Percentiles rank a stretch among this genome's conserved stretches.
phyloP scores from a whole-genome alignment of 2,329 filamentous ascomycete genomes.

The Alternaria tenuissima region DNA sequence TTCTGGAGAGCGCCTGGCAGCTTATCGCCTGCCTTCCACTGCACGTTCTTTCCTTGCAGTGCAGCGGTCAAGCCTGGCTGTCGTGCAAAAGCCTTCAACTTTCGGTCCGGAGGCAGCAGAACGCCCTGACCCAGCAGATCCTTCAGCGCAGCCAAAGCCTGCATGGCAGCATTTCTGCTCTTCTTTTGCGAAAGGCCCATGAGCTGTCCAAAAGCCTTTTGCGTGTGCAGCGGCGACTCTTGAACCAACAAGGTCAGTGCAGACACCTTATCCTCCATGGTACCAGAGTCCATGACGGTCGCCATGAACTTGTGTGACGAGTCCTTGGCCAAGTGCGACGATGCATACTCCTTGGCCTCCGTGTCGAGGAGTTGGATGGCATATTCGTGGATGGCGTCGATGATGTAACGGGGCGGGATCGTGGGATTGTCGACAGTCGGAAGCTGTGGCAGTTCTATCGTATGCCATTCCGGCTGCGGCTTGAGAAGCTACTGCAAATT shows the following conservation, averaged over 20 bases:
- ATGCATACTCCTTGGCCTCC: constrained; percentile 78
- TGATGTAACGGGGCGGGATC: constrained; percentile 59
- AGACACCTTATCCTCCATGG: constrained; percentile 94
- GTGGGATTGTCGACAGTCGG: constrained; percentile 56
- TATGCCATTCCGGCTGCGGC: constrained; percentile 74
- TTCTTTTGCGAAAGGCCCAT: constrained; percentile 87
- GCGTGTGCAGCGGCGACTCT: constrained; percentile 93
- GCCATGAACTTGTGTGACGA: constrained; percentile 96
- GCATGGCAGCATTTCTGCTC: constrained; percentile 89
- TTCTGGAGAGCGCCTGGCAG: constrained; percentile 78
- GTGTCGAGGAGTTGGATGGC: constrained; percentile 77
- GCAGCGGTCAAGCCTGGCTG: constrained; percentile 79
- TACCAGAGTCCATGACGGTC: constrained; percentile 96
- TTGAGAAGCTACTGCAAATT: constrained; percentile 60
- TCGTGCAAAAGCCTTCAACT: constrained; percentile 78
- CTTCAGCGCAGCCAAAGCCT: constrained; percentile 90
- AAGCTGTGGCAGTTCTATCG: constrained; percentile 64
- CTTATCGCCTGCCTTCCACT: constrained; percentile 74
- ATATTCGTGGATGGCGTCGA: constrained; percentile 71
- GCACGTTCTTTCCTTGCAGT: constrained; percentile 68
- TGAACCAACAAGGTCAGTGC: constrained; percentile 93
- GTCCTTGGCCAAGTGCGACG: constrained; percentile 75
- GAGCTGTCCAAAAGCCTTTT: constrained; percentile 85
- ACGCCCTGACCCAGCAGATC: constrained; percentile 92
- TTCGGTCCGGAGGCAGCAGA: constrained; percentile 81